Base-by-base conservation (phyloP, 768 basidiomycete genomes). In the Mycena vitilis region DNA sequence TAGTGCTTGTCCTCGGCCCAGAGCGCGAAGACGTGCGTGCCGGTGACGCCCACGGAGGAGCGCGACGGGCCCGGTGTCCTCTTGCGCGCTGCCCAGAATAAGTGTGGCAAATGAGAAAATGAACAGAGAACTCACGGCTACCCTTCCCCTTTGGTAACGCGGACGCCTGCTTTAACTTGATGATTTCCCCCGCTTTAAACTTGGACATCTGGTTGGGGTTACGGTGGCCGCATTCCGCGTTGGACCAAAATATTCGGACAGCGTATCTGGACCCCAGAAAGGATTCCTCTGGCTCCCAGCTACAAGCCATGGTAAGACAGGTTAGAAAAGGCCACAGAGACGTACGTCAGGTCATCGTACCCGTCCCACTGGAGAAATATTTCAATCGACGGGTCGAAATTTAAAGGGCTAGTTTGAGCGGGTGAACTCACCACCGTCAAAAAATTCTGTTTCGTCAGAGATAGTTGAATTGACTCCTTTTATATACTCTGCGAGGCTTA, bases 1-100 rank as follows among this genome's bases (percentile, higher is more conserved):
- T 65, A 65, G n/a, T 52, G 57, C 2, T 59, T 13, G 5, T 38
- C 42, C 18, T 53, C 57, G 12, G 57, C 20, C 64, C 64, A 59
- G 0, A 65, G 23, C 1, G 64, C 64, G 30, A 65, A 65, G 1
- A 65, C 64, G 2, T 22, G 53, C 13, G 56, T 65, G 1, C 56
- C 57, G 18, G 53, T 44, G 12, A 65, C 16, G n/a, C 48, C 48
- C 1, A 18, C 57, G 4, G 64, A 65, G 1, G 64, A 65, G 15
- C 57, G 37, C 2, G 57, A 49, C 0, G 57, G 57, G 10, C 64
- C 64, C 1, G 64, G 48, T 16, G 53, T 65, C 9, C 36, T 38
- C 49, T 56, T 63, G 16, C 20, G 12, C 47, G 12, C 54, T 40
- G 8, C 22, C 5, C 9, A 48, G 22, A 22, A 10, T 40, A 2